Evolutionary conservation across 78 protist genomes (phyloP).

Genomic region (Dictyostelium citrinum): DNA sequence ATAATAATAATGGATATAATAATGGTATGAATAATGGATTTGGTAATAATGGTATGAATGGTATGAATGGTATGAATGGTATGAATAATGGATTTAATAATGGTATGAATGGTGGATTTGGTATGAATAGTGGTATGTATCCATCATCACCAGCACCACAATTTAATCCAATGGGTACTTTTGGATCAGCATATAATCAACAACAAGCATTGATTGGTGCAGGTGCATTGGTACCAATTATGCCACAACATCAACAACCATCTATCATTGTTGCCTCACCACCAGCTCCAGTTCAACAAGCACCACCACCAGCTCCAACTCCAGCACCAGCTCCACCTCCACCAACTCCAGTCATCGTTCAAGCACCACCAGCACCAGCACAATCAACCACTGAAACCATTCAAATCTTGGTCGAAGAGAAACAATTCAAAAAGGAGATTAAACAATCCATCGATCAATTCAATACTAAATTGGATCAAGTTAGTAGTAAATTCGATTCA

Average conservation of each 20-base stretch:
- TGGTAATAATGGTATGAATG: slow-evolving; percentile 6
- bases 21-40: not conserved
- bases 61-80: not conserved
- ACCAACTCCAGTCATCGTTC: slow-evolving; percentile 18
- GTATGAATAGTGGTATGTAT: not conserved
- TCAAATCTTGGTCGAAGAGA: slow-evolving; percentile 63
- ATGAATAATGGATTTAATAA: slow-evolving; percentile 8
- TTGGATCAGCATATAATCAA: slow-evolving; percentile 36
- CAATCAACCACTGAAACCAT: slow-evolving; percentile 54
- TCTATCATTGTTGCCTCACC: not conserved
- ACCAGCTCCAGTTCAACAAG: not conserved
- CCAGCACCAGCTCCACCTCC: slow-evolving; percentile 57
- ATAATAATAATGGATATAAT: not conserved
- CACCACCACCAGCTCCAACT: slow-evolving; percentile 33
- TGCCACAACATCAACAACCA: slow-evolving; percentile 19
- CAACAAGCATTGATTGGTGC: not conserved
- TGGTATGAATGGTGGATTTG: not conserved
- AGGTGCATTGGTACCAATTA: slow-evolving; percentile 68
- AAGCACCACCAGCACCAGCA: not conserved
- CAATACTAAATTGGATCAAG: slow-evolving; percentile 29
- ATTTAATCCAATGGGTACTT: not conserved
- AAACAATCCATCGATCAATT: not conserved
- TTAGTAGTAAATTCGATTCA: slow-evolving; percentile 30
- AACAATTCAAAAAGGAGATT: slow-evolving; percentile 43
- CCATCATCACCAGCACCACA: not conserved